These are phyloP conservation scores for Metarhizium anisopliae DNA, from an alignment of 2,329 filamentous ascomycete species.

Conservation along the genomic window DNA sequence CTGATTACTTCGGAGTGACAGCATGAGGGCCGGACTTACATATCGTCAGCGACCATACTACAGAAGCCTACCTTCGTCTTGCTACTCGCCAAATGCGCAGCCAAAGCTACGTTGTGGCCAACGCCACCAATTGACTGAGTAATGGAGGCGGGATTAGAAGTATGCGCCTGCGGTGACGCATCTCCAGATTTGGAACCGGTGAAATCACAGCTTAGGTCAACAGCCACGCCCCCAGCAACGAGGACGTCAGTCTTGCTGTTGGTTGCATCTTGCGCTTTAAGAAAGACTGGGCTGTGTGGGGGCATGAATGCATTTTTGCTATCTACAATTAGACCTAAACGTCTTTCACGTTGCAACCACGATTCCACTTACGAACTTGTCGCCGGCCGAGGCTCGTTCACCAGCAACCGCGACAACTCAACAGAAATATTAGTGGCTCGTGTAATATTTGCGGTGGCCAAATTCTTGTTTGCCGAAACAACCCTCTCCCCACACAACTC, in stretches of 20 bases:
- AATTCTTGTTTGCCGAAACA: constrained; percentile 62
- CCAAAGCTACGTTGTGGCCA: constrained; percentile 82
- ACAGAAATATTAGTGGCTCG: constrained; percentile 46
- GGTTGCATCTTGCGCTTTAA: not conserved
- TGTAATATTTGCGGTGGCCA: constrained; percentile 45
- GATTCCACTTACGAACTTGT: constrained; percentile 28
- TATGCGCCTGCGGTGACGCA: constrained; percentile 49
- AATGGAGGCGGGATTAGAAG: constrained; percentile 79
- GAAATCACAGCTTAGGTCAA: constrained; percentile 83
- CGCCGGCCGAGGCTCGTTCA: constrained; percentile 17
- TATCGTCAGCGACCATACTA: constrained; percentile 73
- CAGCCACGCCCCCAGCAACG: constrained; percentile 81
- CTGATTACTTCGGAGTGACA: not conserved
- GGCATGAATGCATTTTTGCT: constrained; percentile 16
- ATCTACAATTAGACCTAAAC: constrained; percentile 27
- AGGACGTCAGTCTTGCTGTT: constrained; percentile 52
- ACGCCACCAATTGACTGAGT: constrained; percentile 82
- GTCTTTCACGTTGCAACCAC: constrained; percentile 6
- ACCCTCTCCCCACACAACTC: constrained; percentile 66
- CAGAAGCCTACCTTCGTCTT: constrained; percentile 58
- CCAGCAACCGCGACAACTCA: constrained; percentile 39
- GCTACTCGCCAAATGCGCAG: constrained; percentile 61
- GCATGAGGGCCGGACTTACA: constrained; percentile 32
- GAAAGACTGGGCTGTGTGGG: not conserved
- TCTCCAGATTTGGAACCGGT: constrained; percentile 16